Base-by-base conservation (phyloP, 192 early-diverging fungal species). In the Coemansia sp. region DNA sequence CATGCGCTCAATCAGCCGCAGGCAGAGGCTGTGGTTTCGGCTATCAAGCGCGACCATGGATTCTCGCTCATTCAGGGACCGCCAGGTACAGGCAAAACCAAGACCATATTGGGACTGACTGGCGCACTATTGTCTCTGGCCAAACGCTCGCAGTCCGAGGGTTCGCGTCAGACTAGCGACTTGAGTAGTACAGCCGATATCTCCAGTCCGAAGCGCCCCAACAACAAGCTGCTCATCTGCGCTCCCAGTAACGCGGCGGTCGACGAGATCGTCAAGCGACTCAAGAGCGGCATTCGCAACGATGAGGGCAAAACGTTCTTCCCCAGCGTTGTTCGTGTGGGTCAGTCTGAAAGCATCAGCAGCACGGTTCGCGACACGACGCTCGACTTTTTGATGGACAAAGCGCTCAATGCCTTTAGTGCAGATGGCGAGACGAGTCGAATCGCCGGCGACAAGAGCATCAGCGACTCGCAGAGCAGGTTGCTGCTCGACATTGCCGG, bases 201-300 rank as follows among this genome's bases (percentile, higher is more conserved):
- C 17, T 6, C 53, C 4, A 6, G 28, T 0, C 53, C 32, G 14
- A 37, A 38, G 3, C 40, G 37, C 8, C 32, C 52, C 26, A 67
- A 60, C n/a, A 75, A 89, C 73, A 86, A 89, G 73, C 75, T 99
- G 42, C 82, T 99, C 6, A 89, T 95, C 8, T 97, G 96, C 66
- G 96, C 95, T n/a, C 97, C 97, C 6, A 92, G 90, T 65, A 99
- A 99, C 68, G 96, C 96, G 4, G 96, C 95, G 0, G 93, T 94
- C 37, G 97, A 99, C 66, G 97, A 99, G 79, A 94, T 99, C 72
- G 92, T 91, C 11, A 91, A 93, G 67, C 87, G 97, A 11, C 63
- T 99, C 13, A 92, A 89, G 75, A 64, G 78, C 2, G 97, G 96
- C 28, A 92, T 96, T 21, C 80, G 79, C 1, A 50, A 82, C 6